Base-by-base conservation (phyloP, 257 asterid species). In the Cruciata laevipes region DNA sequence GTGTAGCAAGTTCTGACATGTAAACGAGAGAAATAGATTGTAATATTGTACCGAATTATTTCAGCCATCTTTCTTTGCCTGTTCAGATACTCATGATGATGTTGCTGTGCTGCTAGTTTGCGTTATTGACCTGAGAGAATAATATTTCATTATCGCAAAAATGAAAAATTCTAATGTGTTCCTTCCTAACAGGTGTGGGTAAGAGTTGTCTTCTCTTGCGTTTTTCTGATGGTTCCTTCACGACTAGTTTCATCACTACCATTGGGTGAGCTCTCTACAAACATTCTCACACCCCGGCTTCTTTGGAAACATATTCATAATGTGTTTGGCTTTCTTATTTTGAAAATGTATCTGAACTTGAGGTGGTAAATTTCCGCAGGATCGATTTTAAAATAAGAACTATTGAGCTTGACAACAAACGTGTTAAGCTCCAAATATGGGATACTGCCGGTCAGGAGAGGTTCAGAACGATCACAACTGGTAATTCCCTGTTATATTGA, bases 121-220 rank as follows among this genome's bases (percentile, higher is more conserved):
- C 27, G 5, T 18, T 14, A 3, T 40, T 25, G 59, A 21, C 10
- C 14, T 47, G 18, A 1, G 40, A 44, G 68, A 65, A 65, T 1
- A 7, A 1, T 35, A 7, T 35, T 3, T 42, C n/a, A 47, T 23
- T 23, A 13, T 6, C 1, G 9, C 20, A 62, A n/a, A 53, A 42
- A 27, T 17, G 3, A 5, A n/a, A n/a, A 3, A 9, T 24, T 30
- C 16, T 20, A 7, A 14, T 44, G 53, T 47, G 21, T 59, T 69
- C 13, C 27, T 12, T 9, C 33, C 7, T 5, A 58, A 44, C 73
- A 78, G 83, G 83, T 65, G 83, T 78, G 61, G 83, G 83, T 24
- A 78, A 78, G 83, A 78, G 83, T 78, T 78, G 83, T 69, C 80
- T 78, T 30, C 83, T 78, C 33, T 49, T 78, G 71, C 83, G 83